Percentiles rank a stretch among this genome's conserved stretches.
phyloP scores from a whole-genome alignment of 495 filamentous ascomycete genomes.

The Tuber aestivum region DNA sequence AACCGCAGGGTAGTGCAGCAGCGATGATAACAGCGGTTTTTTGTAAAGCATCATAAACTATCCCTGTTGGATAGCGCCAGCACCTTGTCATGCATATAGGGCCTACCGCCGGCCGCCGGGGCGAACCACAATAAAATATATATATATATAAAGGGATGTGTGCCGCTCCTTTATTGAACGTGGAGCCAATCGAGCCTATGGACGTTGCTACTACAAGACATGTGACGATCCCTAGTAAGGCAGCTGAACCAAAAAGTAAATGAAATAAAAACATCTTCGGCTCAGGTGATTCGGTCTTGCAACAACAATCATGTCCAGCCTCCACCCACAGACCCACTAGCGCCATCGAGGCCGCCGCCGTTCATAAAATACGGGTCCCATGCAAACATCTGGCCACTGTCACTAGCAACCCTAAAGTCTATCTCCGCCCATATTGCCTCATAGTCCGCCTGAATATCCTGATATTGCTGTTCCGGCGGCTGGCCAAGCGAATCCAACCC shows the following conservation, averaged over 20 bases:
- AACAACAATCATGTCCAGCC: background rate
- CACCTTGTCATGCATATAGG: background rate
- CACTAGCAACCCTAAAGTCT: background rate
- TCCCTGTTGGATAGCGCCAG: background rate
- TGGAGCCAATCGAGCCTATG: background rate
- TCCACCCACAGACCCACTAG: background rate
- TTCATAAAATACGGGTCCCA: constrained; percentile 5
- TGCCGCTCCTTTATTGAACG: background rate
- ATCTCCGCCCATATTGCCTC: constrained; percentile 1
- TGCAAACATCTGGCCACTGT: background rate
- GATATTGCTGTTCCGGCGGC: background rate
- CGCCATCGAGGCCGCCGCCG: background rate
- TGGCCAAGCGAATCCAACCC: background rate
- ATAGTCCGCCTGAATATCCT: background rate
- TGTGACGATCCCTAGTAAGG: background rate
- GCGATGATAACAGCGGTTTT: background rate
- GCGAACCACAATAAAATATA: background rate
- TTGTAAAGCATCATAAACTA: background rate
- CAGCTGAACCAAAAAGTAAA: background rate
- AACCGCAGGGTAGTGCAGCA: background rate
- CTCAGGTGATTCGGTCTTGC: background rate
- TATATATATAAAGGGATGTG: background rate
- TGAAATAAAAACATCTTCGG: background rate
- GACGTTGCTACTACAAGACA: constrained; percentile 1
- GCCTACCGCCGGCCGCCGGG: background rate